phyloP scores from a whole-genome alignment of 169 alveolate species.

The Theileria annulata region DNA sequence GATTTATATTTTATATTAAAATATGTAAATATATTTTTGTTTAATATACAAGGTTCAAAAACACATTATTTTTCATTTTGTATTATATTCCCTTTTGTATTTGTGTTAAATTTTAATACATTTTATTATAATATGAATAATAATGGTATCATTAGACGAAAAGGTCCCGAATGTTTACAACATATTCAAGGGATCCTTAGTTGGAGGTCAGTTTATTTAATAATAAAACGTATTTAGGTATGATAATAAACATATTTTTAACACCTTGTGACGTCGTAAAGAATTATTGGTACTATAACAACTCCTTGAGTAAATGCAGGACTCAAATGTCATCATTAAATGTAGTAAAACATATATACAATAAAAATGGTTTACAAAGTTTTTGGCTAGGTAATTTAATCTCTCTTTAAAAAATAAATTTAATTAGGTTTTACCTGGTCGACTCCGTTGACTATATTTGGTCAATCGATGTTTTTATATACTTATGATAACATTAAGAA shows the following conservation, averaged over 20 bases:
- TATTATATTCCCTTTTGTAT: no score
- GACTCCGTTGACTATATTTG: conserved; percentile 23
- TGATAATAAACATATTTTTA: conserved; percentile 27
- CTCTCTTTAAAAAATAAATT: neutral
- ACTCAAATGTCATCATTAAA: conserved; percentile 18
- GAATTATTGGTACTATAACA: conserved; percentile 67
- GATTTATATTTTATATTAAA: neutral
- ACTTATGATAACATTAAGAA: conserved; percentile 43
- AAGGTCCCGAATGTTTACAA: conserved; percentile 24
- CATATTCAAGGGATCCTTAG: conserved; percentile 35
- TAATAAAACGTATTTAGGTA: conserved; percentile 14
- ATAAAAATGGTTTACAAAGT: conserved; percentile 27
- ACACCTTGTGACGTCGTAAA: conserved; percentile 62
- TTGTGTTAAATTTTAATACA: no score
- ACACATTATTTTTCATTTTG: no score
- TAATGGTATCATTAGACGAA: conserved; percentile 26
- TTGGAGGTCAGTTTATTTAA: conserved; percentile 46
- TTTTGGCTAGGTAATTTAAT: conserved; percentile 52
- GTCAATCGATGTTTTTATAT: conserved; percentile 52
- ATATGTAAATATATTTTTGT: neutral
- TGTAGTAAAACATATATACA: conserved; percentile 54
- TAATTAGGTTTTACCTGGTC: conserved; percentile 27
- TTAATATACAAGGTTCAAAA: no score
- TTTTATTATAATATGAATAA: neutral
- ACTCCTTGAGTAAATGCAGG: conserved; percentile 23